Evolutionary conservation across 2,329 filamentous ascomycete genomes (phyloP).

Genomic region (Ophiocordyceps australis): DNA sequence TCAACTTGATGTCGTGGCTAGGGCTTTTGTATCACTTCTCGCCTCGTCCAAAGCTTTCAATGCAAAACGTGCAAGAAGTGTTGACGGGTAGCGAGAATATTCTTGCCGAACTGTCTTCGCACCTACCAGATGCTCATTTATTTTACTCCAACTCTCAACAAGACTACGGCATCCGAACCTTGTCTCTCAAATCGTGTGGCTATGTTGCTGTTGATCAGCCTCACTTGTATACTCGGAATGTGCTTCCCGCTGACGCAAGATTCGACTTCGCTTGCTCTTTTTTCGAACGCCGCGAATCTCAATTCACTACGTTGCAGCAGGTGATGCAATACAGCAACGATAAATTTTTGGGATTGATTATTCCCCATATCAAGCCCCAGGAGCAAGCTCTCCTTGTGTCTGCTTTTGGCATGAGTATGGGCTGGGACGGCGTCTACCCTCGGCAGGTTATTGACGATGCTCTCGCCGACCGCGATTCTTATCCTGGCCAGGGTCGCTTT

Average conservation of each 20-base stretch:
- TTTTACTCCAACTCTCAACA: conserved; percentile 6
- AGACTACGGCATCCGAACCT: conserved; percentile 13
- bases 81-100: no score
- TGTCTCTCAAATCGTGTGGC: conserved; percentile 42
- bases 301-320: no score
- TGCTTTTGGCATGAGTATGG: conserved; percentile 15
- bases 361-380: conserved; percentile 8
- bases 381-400: conserved; percentile 12
- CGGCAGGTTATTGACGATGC: conserved; percentile 12
- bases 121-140: background rate
- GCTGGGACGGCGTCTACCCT: conserved; percentile 18
- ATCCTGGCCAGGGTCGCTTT: conserved; percentile 20
- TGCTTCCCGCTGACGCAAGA: no score
- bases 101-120: background rate
- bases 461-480: conserved; percentile 13
- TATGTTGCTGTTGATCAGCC: conserved; percentile 27
- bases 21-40: conserved; percentile 23
- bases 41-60: conserved; percentile 14
- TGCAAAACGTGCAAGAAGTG: no score
- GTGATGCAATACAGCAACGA: conserved; percentile 18
- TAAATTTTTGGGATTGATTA: conserved; percentile 15
- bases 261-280: no score
- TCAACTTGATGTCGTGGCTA: conserved; percentile 22
- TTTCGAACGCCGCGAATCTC: no score
- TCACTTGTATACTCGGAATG: conserved; percentile 16